These are phyloP conservation scores for Prunus kanzakura DNA, from an alignment of 306 rosid species.

Conservation along the genomic window DNA sequence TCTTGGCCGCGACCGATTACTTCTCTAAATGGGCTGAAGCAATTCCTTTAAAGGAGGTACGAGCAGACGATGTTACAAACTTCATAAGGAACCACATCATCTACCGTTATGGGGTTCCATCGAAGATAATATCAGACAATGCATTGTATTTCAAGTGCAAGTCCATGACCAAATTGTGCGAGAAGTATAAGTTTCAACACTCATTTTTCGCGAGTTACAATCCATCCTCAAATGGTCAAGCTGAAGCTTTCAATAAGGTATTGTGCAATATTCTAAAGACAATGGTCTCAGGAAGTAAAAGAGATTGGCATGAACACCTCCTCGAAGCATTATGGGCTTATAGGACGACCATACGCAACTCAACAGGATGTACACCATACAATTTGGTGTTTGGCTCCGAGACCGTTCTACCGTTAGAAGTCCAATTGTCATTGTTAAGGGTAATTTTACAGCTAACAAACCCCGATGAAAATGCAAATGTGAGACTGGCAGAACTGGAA, in stretches of 20 bases:
- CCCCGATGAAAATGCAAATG: not conserved
- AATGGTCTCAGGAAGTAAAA: not conserved
- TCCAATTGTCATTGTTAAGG: not conserved
- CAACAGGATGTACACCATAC: not conserved
- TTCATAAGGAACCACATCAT: no score
- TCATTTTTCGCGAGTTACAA: not conserved
- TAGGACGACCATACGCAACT: not conserved
- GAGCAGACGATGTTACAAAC: no score
- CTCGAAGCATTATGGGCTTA: not conserved
- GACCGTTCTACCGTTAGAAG: not conserved
- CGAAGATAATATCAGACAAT: no score
- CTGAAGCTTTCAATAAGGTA: not conserved
- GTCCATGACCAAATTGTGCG: not conserved
- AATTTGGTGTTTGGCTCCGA: not conserved
- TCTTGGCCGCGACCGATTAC: no score
- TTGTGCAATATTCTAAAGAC: not conserved
- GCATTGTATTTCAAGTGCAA: not conserved
- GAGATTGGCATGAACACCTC: not conserved
- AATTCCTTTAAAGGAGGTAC: no score
- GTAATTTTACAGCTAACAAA: not conserved
- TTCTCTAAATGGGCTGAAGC: no score
- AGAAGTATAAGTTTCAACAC: no score
- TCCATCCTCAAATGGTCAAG: not conserved
- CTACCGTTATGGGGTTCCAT: no score
- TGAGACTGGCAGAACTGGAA: not conserved